These are phyloP conservation scores for Eutypa lata DNA, from an alignment of 2,329 filamentous ascomycete species.

Conservation along the genomic window DNA sequence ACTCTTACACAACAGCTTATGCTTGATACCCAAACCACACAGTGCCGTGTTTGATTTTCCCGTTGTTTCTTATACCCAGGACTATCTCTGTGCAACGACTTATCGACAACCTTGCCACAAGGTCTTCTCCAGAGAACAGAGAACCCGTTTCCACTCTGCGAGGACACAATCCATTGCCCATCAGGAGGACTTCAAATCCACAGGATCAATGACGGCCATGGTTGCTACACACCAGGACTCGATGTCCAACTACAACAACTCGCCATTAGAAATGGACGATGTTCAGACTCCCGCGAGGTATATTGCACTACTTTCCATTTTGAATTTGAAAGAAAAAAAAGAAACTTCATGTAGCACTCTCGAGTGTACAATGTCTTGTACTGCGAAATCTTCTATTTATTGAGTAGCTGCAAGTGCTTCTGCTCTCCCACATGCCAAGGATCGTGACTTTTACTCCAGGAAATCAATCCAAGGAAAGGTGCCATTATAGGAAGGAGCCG, in stretches of 20 bases:
- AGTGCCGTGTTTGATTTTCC: constrained; percentile 12
- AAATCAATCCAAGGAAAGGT: constrained; percentile 11
- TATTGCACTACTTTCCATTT: constrained; percentile 51
- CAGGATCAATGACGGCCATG: constrained; percentile 49
- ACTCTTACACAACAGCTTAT: constrained; percentile 8
- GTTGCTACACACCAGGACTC: constrained; percentile 43
- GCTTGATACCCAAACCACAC: constrained; percentile 11
- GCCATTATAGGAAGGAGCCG: constrained; percentile 4
- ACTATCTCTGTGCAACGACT: constrained; percentile 18
- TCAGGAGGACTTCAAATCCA: constrained; percentile 38
- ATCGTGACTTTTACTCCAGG: neutral
- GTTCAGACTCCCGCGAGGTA: constrained; percentile 61
- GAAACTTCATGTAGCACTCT: constrained; percentile 32
- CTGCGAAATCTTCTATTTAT: neutral
- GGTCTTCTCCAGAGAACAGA: constrained; percentile 16
- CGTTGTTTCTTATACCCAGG: constrained; percentile 23
- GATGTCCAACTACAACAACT: constrained; percentile 50
- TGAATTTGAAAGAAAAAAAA: neutral
- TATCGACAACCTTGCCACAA: constrained; percentile 18
- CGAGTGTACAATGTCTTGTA: constrained; percentile 11
- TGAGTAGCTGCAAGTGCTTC: neutral
- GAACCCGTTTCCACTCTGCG: constrained; percentile 26
- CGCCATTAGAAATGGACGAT: constrained; percentile 54
- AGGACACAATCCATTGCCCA: constrained; percentile 21
- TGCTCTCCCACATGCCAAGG: neutral